Percentiles rank a stretch among this genome's conserved stretches.
Conservation (phyloP, 2,329 filamentous ascomycete genomes). For the Pezicula radicicola region DNA sequence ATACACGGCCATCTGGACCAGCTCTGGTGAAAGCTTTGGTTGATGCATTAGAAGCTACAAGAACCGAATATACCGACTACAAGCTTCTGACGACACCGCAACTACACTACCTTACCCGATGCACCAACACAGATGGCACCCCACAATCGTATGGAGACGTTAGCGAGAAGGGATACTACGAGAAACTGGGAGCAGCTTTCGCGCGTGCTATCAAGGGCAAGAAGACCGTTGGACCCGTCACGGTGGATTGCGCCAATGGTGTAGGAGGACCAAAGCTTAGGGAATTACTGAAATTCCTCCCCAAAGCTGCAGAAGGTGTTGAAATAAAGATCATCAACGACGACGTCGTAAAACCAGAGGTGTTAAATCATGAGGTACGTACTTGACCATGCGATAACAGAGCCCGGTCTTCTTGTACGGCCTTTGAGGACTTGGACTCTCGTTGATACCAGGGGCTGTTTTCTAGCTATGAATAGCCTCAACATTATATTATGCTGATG, state of each 20-base stretch:
- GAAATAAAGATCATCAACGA: conserved; percentile 90
- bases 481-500: too few species aligned
- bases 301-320: conserved; percentile 63
- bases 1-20: conserved; percentile 90
- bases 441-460: too few species aligned
- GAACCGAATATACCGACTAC: conserved; percentile 75
- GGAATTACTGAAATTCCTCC: conserved; percentile 82
- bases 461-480: too few species aligned
- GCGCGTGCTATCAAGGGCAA: conserved; percentile 75
- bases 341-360: conserved; percentile 84
- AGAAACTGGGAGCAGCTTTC: conserved; percentile 86
- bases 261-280: conserved; percentile 89
- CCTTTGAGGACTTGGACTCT: too few species aligned
- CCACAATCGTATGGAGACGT: conserved; percentile 84
- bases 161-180: conserved; percentile 90
- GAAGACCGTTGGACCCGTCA: conserved; percentile 70
- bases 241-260: conserved; percentile 94
- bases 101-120: conserved; percentile 92
- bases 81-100: conserved; percentile 96
- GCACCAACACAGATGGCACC: conserved; percentile 88
- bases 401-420: too few species aligned
- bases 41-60: conserved; percentile 74
- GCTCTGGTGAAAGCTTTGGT: conserved; percentile 76
- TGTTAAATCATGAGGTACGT: conserved; percentile 78
- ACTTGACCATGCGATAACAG: too few species aligned